Percentiles rank a stretch among this genome's conserved stretches.
Conservation (phyloP, 2,329 filamentous ascomycete genomes). For the Didymella arachidicola region DNA sequence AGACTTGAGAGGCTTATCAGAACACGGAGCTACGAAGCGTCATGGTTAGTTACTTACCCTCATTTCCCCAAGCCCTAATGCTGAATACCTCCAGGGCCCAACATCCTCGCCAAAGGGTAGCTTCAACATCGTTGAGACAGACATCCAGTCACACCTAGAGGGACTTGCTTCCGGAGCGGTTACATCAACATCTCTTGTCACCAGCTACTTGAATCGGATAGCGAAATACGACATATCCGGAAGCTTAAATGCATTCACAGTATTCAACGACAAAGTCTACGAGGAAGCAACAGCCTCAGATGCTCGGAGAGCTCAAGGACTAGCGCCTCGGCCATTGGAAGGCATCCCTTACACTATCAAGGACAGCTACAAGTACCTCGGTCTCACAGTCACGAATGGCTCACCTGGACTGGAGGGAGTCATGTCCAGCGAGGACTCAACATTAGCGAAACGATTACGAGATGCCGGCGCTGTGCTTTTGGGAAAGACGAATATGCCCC, state of each 20-base stretch:
- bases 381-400: conserved; percentile 62
- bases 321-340: conserved; percentile 55
- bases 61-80: no score
- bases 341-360: conserved; percentile 67
- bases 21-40: background rate
- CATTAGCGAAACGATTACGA: conserved; percentile 57
- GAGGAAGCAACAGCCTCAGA: conserved; percentile 60
- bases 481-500: conserved; percentile 67
- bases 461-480: conserved; percentile 61
- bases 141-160: conserved; percentile 54
- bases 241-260: conserved; percentile 58
- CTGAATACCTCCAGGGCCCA: background rate
- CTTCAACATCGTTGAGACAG: conserved; percentile 57
- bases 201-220: conserved; percentile 59
- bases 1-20: background rate
- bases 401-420: conserved; percentile 63
- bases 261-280: conserved; percentile 58
- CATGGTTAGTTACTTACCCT: conserved; percentile 2
- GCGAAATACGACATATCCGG: conserved; percentile 56
- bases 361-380: conserved; percentile 63
- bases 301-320: conserved; percentile 51
- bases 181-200: conserved; percentile 57
- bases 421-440: conserved; percentile 61
- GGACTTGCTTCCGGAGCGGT: conserved; percentile 53
- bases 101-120: background rate